A percentile compares a stretch with the other conserved stretches of the same genome.
Conservation (phyloP, 768 basidiomycete genomes). For the Symmetrospora coprosmae region DNA sequence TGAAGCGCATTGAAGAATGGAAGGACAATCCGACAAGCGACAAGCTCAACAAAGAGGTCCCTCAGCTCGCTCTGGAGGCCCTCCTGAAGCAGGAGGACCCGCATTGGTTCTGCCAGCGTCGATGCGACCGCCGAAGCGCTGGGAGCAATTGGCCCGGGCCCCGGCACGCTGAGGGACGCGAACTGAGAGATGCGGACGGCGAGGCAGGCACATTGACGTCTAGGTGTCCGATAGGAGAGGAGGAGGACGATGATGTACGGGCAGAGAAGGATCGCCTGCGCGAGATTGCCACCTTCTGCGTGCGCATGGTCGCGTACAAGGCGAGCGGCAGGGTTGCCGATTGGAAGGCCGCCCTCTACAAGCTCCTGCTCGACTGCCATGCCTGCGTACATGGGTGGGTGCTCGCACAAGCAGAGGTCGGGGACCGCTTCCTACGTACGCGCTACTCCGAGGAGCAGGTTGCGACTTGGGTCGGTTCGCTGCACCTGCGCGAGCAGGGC, state of each 20-base stretch:
- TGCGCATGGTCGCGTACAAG: conserved; percentile 21
- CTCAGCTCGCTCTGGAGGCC: not conserved
- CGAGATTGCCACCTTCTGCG: conserved; percentile 12
- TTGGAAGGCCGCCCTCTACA: not conserved
- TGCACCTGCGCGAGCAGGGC: not conserved
- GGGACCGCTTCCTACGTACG: not conserved
- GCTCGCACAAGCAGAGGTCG: conserved; percentile 1
- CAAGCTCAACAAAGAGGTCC: not conserved
- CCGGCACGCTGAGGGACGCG: no score
- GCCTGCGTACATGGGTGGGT: conserved; percentile 21
- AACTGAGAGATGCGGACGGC: no score
- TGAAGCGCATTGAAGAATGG: not conserved
- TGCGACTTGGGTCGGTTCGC: not conserved
- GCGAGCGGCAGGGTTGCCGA: not conserved
- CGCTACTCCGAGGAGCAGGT: not conserved
- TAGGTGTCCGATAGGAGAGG: no score
- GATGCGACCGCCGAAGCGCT: no score
- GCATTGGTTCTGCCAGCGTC: conserved; percentile 14
- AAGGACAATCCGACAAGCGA: not conserved
- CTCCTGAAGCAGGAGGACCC: conserved; percentile 1
- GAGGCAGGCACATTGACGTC: no score
- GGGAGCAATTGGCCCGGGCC: no score
- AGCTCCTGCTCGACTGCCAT: not conserved
- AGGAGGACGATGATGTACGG: not conserved
- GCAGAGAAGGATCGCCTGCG: not conserved